A percentile compares a stretch with the other conserved stretches of the same genome.
Evolutionary conservation across 73 alveolate genomes (phyloP).

Genomic region (Paramecium octaurelia): DNA sequence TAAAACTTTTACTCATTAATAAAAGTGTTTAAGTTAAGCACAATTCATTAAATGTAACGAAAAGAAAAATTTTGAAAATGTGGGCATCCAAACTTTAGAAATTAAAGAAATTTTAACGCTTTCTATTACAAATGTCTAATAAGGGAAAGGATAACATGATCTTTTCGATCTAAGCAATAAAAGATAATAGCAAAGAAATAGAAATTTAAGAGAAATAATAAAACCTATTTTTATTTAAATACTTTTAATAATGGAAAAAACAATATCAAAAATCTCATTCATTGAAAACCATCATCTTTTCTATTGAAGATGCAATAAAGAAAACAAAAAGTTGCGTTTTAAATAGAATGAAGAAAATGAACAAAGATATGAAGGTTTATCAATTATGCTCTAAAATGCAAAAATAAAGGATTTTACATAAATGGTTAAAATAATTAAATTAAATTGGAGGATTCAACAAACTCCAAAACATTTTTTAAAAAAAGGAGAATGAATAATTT

Average conservation of each 20-base stretch:
- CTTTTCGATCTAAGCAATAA: background rate
- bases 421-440: background rate
- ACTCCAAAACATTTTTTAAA: background rate
- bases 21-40: background rate
- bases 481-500: background rate
- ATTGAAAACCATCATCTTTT: background rate
- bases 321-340: background rate
- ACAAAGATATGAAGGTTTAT: background rate
- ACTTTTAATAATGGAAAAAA: background rate
- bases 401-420: background rate
- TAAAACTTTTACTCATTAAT: background rate
- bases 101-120: background rate
- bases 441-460: background rate
- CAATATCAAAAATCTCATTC: background rate
- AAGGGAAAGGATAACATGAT: background rate
- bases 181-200: background rate
- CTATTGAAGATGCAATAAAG: background rate
- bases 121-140: background rate
- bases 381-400: background rate
- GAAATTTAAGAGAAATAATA: background rate
- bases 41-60: background rate
- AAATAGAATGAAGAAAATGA: background rate
- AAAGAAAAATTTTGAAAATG: background rate
- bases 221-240: background rate
- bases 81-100: background rate